Evolutionary conservation across 495 filamentous ascomycete genomes (phyloP).

Genomic region (Neurospora sp.): DNA sequence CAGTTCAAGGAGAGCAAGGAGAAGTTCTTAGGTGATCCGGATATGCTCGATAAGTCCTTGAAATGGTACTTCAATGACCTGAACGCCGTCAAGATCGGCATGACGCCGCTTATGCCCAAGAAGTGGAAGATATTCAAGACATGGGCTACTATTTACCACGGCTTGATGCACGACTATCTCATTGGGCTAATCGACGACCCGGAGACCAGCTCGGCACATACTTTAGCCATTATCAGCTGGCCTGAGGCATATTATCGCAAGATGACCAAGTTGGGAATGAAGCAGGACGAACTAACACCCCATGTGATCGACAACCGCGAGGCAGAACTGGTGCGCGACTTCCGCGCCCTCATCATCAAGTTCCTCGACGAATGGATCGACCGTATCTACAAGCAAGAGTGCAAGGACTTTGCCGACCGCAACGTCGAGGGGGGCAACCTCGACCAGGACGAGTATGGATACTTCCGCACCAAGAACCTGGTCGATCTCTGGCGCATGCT

Average conservation of each 20-base stretch:
- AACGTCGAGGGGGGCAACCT: constrained; percentile 61
- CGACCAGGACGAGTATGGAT: constrained; percentile 75
- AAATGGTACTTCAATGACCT: constrained; percentile 98
- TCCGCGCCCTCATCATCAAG: constrained; percentile 86
- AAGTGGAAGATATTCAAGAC: constrained; percentile 95
- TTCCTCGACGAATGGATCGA: constrained; percentile 97
- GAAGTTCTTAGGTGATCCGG: constrained; percentile 71
- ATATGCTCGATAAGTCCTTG: constrained; percentile 73
- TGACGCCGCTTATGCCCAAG: constrained; percentile 83
- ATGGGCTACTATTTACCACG: constrained; percentile 82
- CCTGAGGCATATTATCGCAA: constrained; percentile 90
- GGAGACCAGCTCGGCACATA: constrained; percentile 63
- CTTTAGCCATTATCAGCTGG: constrained; percentile 89
- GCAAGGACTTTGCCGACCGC: constrained; percentile 65
- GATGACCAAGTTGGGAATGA: constrained; percentile 81
- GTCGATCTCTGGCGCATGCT: constrained; percentile 98
- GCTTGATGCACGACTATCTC: constrained; percentile 89
- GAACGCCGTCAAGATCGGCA: constrained; percentile 80
- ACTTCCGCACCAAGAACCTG: constrained; percentile 80
- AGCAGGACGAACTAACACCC: constrained; percentile 59
- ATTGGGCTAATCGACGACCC: constrained; percentile 71
- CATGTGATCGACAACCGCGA: constrained; percentile 84
- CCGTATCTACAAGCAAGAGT: constrained; percentile 72
- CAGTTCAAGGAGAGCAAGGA: constrained; percentile 67
- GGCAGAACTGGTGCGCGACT: constrained; percentile 81